Evolutionary conservation across 208 protist species (phyloP).

Genomic region (Blastocrithidia nonstop): DNA sequence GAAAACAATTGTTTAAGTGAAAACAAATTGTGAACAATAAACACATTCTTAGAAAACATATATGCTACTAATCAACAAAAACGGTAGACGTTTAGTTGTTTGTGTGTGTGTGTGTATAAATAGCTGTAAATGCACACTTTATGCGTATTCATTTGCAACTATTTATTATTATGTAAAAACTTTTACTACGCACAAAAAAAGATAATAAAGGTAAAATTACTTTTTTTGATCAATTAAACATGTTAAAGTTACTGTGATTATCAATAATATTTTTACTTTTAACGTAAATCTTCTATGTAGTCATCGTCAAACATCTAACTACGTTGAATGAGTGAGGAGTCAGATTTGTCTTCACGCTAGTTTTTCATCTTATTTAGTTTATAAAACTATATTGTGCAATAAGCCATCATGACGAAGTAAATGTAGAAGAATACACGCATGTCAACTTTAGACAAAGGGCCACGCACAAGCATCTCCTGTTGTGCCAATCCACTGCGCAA

Average conservation of each 20-base stretch:
- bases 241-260: background rate
- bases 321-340: conserved; percentile 32
- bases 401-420: conserved; percentile 71
- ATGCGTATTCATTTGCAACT: background rate
- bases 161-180: background rate
- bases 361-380: conserved; percentile 38
- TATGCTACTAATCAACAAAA: too few relatives aligned
- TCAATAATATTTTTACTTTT: conserved; percentile 17
- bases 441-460: conserved; percentile 69
- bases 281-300: conserved; percentile 69
- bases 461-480: conserved; percentile 53
- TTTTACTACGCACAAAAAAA: background rate
- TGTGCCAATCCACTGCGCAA: conserved; percentile 51
- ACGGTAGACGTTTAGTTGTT: background rate
- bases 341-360: conserved; percentile 35
- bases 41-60: too few relatives aligned
- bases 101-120: background rate
- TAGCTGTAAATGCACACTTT: too few relatives aligned
- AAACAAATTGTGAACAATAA: too few relatives aligned
- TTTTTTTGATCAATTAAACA: background rate
- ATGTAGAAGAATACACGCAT: conserved; percentile 76
- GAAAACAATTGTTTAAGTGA: too few relatives aligned
- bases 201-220: background rate
- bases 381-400: conserved; percentile 55
- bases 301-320: conserved; percentile 64